Conservation (phyloP, 176 grass and related monocot genomes). For the Eragrostis curvula region DNA sequence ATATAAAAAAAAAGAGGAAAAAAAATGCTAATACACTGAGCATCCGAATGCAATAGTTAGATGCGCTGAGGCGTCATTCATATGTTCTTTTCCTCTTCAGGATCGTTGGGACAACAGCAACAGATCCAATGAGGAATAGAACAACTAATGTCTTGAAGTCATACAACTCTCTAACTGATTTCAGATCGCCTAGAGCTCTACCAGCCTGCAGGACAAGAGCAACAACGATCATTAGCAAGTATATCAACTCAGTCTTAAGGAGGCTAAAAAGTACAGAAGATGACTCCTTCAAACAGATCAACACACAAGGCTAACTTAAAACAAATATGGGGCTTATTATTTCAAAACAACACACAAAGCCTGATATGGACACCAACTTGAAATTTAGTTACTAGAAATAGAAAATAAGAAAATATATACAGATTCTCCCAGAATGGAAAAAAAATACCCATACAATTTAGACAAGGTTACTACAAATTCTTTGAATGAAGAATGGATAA, state of each 20-base stretch:
- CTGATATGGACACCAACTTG: not conserved
- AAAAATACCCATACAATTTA: not conserved
- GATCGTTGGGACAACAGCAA: slow-evolving; percentile 79
- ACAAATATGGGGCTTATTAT: not conserved
- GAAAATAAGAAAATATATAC: not conserved
- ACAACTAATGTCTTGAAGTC: slow-evolving; percentile 93
- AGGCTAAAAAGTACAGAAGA: not conserved
- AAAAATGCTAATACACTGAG: slow-evolving; percentile 27
- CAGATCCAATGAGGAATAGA: slow-evolving; percentile 86
- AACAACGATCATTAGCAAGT: slow-evolving; percentile 7
- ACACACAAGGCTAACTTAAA: not conserved
- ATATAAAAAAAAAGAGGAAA: slow-evolving; percentile 23
- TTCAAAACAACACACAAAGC: slow-evolving; percentile 2
- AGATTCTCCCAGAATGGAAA: not conserved
- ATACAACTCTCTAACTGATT: slow-evolving; percentile 84
- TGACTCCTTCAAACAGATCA: slow-evolving; percentile 8
- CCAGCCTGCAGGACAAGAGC: slow-evolving; percentile 63
- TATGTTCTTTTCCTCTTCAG: slow-evolving; percentile 93
- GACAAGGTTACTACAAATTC: not conserved
- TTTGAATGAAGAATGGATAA: not conserved
- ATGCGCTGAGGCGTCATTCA: slow-evolving; percentile 52
- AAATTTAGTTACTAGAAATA: not conserved
- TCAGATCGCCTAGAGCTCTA: slow-evolving; percentile 83
- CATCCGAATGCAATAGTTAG: slow-evolving; percentile 22
- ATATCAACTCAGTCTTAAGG: not conserved